Evolutionary conservation across 306 rosid genomes (phyloP).

Genomic region (Vigna trinervia): DNA sequence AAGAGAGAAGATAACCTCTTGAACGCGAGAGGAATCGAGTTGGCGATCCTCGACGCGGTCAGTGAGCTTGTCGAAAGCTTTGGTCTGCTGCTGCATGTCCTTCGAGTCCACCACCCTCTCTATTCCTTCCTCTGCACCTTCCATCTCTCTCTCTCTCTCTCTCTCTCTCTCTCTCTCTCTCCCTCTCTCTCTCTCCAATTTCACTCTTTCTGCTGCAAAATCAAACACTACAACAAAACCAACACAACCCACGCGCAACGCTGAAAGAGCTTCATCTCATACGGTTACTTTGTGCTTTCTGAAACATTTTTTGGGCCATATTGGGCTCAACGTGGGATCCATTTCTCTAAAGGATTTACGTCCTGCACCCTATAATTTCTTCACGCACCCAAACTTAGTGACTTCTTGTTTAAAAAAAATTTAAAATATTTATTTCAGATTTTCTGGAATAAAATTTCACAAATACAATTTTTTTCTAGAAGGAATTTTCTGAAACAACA

Average conservation of each 20-base stretch:
- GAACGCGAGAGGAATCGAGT: conserved; percentile 7
- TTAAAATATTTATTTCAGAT: no score
- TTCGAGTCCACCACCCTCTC: neutral
- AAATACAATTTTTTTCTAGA: no score
- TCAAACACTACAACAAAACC: neutral
- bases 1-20: neutral
- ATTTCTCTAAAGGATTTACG: no score
- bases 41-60: neutral
- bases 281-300: no score
- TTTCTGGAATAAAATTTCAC: no score
- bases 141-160: neutral
- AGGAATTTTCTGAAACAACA: no score
- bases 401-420: no score
- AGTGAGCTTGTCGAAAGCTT: conserved; percentile 4
- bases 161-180: neutral
- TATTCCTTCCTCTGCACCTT: neutral
- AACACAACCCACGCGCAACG: neutral
- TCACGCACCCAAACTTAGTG: no score
- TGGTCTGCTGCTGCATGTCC: conserved; percentile 1
- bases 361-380: no score
- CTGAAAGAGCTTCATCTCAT: neutral
- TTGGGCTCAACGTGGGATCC: no score
- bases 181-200: neutral
- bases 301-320: neutral
- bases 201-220: neutral